Evolutionary conservation across 352 stramenopile species (phyloP).

Genomic region (Globisporangium recalcitrans): DNA sequence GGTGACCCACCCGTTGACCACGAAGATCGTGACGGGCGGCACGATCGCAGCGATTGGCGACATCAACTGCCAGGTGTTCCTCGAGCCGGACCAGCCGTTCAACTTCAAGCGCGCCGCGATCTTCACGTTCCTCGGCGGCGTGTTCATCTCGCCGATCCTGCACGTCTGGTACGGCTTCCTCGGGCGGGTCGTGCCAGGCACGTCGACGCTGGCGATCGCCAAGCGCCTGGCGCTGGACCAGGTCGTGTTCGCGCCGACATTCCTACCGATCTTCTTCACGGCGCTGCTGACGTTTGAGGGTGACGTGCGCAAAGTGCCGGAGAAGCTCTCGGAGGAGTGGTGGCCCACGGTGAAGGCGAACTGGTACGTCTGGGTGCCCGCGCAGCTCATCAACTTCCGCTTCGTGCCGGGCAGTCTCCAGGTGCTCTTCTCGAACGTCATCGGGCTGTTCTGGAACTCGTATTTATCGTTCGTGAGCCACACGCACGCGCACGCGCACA

Average conservation of each 20-base stretch:
- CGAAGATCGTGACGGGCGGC: neutral
- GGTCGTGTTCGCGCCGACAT: neutral
- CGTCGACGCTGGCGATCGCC: neutral
- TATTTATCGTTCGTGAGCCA: neutral
- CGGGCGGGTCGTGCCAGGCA: neutral
- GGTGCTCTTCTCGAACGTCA: neutral
- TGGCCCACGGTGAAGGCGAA: neutral
- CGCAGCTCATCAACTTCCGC: neutral
- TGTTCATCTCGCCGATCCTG: neutral
- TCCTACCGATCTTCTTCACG: neutral
- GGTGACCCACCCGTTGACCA: neutral
- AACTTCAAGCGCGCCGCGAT: neutral
- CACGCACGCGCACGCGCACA: neutral
- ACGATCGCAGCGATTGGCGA: neutral
- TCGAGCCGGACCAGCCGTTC: neutral
- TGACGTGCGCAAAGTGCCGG: neutral
- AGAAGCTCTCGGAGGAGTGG: neutral
- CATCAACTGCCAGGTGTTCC: neutral
- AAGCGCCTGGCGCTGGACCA: neutral
- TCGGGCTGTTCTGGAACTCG: neutral
- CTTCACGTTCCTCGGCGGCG: neutral
- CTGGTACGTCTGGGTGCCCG: neutral
- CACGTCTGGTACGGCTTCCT: neutral
- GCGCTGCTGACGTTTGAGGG: neutral
- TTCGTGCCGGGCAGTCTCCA: neutral